A percentile compares a stretch with the other conserved stretches of the same genome.
Evolutionary conservation across 345 rosid species (phyloP).

Genomic region (Lagerstroemia speciosa): DNA sequence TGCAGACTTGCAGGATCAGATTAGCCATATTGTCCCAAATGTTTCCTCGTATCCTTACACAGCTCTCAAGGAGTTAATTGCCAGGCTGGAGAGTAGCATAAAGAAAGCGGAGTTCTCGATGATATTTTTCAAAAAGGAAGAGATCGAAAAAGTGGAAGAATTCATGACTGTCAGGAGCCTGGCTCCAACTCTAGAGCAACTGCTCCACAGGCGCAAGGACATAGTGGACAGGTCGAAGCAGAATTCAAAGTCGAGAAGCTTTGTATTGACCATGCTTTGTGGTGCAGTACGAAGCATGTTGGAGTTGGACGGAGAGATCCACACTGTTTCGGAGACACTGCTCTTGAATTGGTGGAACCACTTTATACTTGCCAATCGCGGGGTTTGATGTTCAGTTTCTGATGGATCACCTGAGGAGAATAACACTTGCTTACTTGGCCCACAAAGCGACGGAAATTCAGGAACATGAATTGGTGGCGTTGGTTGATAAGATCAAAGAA

Average conservation of each 20-base stretch:
- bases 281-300: slow-evolving; percentile 2
- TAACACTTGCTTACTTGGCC: slow-evolving; percentile 4
- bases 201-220: not conserved
- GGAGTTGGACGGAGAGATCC: not conserved
- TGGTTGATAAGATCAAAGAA: not conserved
- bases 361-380: not conserved
- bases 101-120: not conserved
- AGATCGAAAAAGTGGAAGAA: not conserved
- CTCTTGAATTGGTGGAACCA: slow-evolving; percentile 10
- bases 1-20: not conserved
- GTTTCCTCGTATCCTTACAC: not conserved
- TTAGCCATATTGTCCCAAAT: not conserved
- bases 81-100: not conserved
- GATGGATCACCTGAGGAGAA: not conserved
- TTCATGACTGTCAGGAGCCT: not conserved
- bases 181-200: not conserved
- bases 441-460: not conserved
- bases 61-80: not conserved
- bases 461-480: not conserved
- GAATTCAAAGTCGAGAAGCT: not conserved
- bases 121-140: not conserved
- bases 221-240: not conserved
- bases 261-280: not conserved
- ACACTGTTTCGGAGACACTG: not conserved
- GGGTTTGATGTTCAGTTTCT: not conserved